These are phyloP conservation scores for Calocybe indica DNA, from an alignment of 768 basidiomycete species.

Conservation along the genomic window DNA sequence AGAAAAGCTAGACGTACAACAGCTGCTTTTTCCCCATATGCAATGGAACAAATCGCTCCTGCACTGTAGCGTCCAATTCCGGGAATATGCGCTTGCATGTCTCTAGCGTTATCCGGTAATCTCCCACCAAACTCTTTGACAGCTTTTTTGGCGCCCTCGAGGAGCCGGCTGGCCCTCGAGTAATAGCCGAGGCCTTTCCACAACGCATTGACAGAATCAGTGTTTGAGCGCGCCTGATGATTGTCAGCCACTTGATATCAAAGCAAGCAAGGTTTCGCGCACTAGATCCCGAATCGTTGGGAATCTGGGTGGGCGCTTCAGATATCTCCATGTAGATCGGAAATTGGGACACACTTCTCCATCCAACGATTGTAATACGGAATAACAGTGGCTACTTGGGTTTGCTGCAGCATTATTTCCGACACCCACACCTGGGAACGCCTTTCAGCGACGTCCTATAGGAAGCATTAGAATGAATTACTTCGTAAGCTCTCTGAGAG, in stretches of 20 bases:
- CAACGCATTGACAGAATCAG: slow-evolving; percentile 80
- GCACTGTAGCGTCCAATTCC: slow-evolving; percentile 89
- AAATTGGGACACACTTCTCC: slow-evolving; percentile 44
- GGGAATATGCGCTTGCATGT: slow-evolving; percentile 78
- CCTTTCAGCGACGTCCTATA: not conserved
- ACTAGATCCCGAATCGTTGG: slow-evolving; percentile 77
- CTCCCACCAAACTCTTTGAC: slow-evolving; percentile 59
- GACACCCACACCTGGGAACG: slow-evolving; percentile 72
- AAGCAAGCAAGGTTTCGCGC: slow-evolving; percentile 16
- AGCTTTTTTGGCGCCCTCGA: slow-evolving; percentile 78
- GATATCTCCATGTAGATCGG: slow-evolving; percentile 1
- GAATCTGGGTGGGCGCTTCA: slow-evolving; percentile 43
- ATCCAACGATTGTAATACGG: slow-evolving; percentile 92
- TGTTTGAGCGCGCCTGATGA: slow-evolving; percentile 54
- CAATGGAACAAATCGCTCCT: slow-evolving; percentile 81
- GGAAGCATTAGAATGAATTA: slow-evolving; percentile 18
- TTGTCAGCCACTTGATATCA: slow-evolving; percentile 8
- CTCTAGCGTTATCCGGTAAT: slow-evolving; percentile 74
- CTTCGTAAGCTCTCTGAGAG: slow-evolving; percentile 90
- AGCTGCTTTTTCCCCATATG: slow-evolving; percentile 77
- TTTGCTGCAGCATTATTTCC: slow-evolving; percentile 97
- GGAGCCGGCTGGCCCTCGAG: slow-evolving; percentile 75
- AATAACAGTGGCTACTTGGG: slow-evolving; percentile 90
- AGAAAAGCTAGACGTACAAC: slow-evolving; percentile 51
- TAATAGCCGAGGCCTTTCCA: slow-evolving; percentile 96